These are phyloP conservation scores for Whalleya microplaca DNA, from an alignment of 2,329 filamentous ascomycete genomes.

Conservation along the genomic window DNA sequence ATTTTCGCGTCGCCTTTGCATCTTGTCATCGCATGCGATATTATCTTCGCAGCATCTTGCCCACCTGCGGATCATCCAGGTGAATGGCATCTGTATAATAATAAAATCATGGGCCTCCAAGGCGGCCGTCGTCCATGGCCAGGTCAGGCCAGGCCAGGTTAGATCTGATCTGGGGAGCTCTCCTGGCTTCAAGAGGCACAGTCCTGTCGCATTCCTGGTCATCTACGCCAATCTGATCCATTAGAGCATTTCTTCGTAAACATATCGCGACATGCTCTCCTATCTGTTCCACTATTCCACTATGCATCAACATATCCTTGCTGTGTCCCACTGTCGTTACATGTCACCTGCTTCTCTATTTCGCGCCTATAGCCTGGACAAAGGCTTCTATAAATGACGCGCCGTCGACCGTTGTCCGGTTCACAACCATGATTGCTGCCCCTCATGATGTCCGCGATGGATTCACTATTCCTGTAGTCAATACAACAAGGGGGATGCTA, in stretches of 20 bases:
- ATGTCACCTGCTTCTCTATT: not conserved
- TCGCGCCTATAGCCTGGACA: not conserved
- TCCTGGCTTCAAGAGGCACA: not conserved
- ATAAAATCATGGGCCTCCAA: not conserved
- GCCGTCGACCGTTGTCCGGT: not conserved
- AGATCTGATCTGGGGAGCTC: constrained; percentile 5
- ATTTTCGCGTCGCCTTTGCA: constrained; percentile 15
- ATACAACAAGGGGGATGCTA: constrained; percentile 12
- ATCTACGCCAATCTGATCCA: not conserved
- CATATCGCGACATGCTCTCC: not conserved
- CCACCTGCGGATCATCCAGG: not conserved
- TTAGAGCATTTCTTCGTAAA: not conserved
- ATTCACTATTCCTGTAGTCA: constrained; percentile 4
- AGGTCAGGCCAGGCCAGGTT: not conserved
- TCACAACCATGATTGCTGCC: not conserved
- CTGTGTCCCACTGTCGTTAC: not conserved
- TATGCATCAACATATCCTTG: not conserved
- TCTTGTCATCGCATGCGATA: not conserved
- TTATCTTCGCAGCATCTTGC: not conserved
- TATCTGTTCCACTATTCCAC: not conserved
- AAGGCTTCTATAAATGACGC: not conserved
- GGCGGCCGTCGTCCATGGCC: constrained; percentile 9
- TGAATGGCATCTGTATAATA: constrained; percentile 1
- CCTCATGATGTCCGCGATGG: constrained; percentile 10
- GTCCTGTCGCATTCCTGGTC: not conserved